Base-by-base conservation (phyloP, 768 basidiomycete species). In the Podaxis rugospora region DNA sequence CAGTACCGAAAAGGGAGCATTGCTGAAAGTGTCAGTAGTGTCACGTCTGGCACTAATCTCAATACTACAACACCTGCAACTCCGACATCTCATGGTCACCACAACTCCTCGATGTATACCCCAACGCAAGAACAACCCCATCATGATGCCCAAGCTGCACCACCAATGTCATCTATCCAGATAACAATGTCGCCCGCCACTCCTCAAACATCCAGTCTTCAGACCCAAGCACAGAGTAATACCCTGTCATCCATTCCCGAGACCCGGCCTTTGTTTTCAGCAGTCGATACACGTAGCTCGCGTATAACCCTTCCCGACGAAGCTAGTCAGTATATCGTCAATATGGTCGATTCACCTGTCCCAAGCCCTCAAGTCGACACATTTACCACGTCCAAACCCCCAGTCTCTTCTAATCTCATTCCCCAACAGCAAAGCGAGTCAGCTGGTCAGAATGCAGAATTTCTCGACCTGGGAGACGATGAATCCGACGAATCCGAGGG, bases 271-370 rank as follows among this genome's bases (percentile, higher is more conserved):
- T 42, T 54, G 57, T 35, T 63, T 52, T 62, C 57, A 37, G 6
- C 36, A 6, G 10, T 51, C 9, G 59, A 59, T 54, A 35, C 64
- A 65, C 56, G 52, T 49, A 55, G 87, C 54, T 91, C 89, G 7
- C 80, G 82, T 23, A 82, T 88, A 53, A 84, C 87, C 36, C 77
- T 92, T 39, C 88, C 91, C 1, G 89, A 92, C 57, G 92, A 93
- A 70, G 87, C 90, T 14, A 83, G 78, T 64, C 84, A 82, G 51
- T 92, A 90, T 67, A 87, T 90, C 59, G 79, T 83, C 39, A 83
- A 80, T 65, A 85, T 89, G 81, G 73, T 73, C 39, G 89, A 90
- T 59, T 87, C 85, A 4, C 86, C 89, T 2, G 68, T 75, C 6
- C 73, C 82, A 27, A 88, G 83, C 66, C 84, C 88, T 5, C 71